Percentiles rank a stretch among this genome's conserved stretches.
These are phyloP conservation scores for Aaosphaeria pasadenensis DNA, from an alignment of 2,329 filamentous ascomycete genomes.

Conservation along the genomic window DNA sequence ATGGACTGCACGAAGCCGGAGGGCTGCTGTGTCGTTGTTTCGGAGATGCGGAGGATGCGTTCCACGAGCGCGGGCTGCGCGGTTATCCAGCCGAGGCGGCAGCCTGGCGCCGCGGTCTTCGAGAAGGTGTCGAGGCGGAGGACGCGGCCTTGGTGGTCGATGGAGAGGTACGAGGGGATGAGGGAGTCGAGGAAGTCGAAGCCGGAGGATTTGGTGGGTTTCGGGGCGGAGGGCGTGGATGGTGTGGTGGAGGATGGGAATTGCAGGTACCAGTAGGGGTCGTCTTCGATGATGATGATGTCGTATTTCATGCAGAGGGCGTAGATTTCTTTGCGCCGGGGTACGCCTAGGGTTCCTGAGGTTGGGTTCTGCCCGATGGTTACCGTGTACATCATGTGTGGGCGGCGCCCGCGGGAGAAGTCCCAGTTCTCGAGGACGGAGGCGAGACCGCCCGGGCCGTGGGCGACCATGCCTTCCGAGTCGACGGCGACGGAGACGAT, in stretches of 20 bases:
- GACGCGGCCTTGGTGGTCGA: constrained; percentile 84
- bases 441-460: constrained; percentile 69
- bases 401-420: constrained; percentile 65
- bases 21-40: constrained; percentile 76
- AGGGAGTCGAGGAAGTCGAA: constrained; percentile 80
- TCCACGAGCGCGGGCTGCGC: constrained; percentile 76
- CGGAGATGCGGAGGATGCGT: constrained; percentile 69
- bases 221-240: constrained; percentile 20
- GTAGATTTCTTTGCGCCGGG: constrained; percentile 76
- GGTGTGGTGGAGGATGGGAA: constrained; percentile 61
- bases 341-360: constrained; percentile 68
- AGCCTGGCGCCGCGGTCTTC: constrained; percentile 88
- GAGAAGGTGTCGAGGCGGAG: constrained; percentile 90
- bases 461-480: constrained; percentile 71
- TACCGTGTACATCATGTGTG: constrained; percentile 85
- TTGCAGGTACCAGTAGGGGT: constrained; percentile 95
- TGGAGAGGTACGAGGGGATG: constrained; percentile 73
- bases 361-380: constrained; percentile 92
- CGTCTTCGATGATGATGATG: constrained; percentile 88
- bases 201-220: constrained; percentile 56
- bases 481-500: constrained; percentile 74
- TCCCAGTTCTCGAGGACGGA: constrained; percentile 86
- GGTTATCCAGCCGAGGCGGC: constrained; percentile 87
- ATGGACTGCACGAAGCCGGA: constrained; percentile 87
- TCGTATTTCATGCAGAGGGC: constrained; percentile 78